Evolutionary conservation across 805 yeast species (phyloP).

Genomic region (Hanseniaspora osmophila): DNA sequence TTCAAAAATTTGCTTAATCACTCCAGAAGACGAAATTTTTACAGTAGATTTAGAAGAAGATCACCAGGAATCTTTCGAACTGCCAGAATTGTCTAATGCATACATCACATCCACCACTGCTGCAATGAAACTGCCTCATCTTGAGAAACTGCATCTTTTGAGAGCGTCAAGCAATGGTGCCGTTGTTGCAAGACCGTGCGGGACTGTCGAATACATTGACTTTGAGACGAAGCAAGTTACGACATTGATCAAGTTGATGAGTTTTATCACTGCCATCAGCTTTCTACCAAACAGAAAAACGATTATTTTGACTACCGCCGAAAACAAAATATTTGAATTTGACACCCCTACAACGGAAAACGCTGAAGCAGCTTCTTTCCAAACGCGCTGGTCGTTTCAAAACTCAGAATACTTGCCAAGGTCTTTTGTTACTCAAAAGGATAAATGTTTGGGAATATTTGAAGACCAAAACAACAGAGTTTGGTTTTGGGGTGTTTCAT

Average conservation of each 20-base stretch:
- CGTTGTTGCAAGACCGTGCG: conserved; percentile 50
- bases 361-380: conserved; percentile 20
- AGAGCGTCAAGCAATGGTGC: conserved; percentile 32
- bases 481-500: conserved; percentile 82
- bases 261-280: conserved; percentile 45
- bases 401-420: conserved; percentile 66
- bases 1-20: conserved; percentile 34
- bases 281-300: conserved; percentile 36
- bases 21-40: conserved; percentile 49
- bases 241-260: conserved; percentile 44
- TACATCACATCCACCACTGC: conserved; percentile 15
- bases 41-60: conserved; percentile 29
- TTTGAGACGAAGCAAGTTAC: conserved; percentile 18
- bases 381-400: conserved; percentile 67
- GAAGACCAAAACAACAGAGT: conserved; percentile 31
- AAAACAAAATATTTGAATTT: conserved; percentile 64
- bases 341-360: conserved; percentile 13
- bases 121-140: conserved; percentile 29
- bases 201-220: conserved; percentile 41
- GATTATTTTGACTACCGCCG: conserved; percentile 54
- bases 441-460: conserved; percentile 64
- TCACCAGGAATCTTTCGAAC: conserved; percentile 26
- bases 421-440: conserved; percentile 41
- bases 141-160: conserved; percentile 38
- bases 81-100: conserved; percentile 25